Evolutionary conservation across 768 basidiomycete genomes (phyloP), one percentile per base, ranked within the genome.

Genomic region (Cystobasidium onofrii): DNA sequence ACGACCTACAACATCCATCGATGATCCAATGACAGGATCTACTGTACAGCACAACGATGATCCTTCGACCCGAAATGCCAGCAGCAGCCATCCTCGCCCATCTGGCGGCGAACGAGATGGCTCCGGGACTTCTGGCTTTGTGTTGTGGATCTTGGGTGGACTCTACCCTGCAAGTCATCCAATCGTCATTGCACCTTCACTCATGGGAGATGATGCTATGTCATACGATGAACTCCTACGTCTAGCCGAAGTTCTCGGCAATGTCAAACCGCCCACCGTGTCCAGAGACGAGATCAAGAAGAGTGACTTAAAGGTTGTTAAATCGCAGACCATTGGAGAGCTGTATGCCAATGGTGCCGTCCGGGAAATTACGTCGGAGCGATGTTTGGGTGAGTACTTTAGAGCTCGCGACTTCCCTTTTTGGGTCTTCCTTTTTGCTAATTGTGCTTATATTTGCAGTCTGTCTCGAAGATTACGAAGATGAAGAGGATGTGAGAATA

Each of bases 141-240:
- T 74, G 7, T 43, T 74, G 9, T 74, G 73, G 73, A 74, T 74
- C 75, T 90, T 81, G 41, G 82, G 82, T 17, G 92, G 92, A n/a
- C 91, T 92, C 78, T 96, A 95, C 80, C 91, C 92, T 0, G 88
- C 90, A 17, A 88, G 90, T 77, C 92, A 95, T 80, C 90, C 87
- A 64, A 88, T 97, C 75, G 87, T 95, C 52, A 89, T 88, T 0
- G 79, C 81, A 20, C 83, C 83, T 0, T 78, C 79, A 46, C 74
- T 83, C 18, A 73, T 83, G 34, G 80, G 80, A 27, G 82, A 81
- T n/a, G 90, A 89, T 27, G 86, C 85, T 20, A 84, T 78, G 64
- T 79, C 74, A 73, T 77, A 57, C 9, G 55, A 67, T 27, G 76
- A 76, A 12, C 57, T 41, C 70, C 89, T 89, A 84, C 90, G 91